phyloP scores from a whole-genome alignment of 495 filamentous ascomycete species.

The Penicillium atrosanguineum region DNA sequence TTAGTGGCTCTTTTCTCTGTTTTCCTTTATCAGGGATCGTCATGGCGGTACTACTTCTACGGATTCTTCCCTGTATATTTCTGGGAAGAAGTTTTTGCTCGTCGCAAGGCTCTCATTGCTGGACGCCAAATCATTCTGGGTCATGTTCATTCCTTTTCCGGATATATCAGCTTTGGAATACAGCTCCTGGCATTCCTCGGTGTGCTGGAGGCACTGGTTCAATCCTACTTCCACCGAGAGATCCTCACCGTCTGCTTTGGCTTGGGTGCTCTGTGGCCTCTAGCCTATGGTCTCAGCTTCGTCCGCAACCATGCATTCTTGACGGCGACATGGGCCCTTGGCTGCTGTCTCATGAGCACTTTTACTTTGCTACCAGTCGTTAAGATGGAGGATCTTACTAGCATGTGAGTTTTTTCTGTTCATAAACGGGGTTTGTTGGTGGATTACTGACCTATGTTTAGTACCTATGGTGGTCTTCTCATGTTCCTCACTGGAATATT shows the following conservation, averaged over 20 bases:
- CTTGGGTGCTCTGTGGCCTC: conserved; percentile 73
- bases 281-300: conserved; percentile 70
- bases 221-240: conserved; percentile 88
- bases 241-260: conserved; percentile 81
- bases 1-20: conserved; percentile 73
- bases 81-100: conserved; percentile 94
- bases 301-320: conserved; percentile 60
- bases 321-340: conserved; percentile 69
- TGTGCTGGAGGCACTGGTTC: conserved; percentile 76
- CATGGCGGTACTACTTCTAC: conserved; percentile 88
- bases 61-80: conserved; percentile 88
- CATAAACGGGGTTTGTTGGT: not conserved
- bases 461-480: conserved; percentile 69
- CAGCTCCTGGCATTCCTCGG: conserved; percentile 65
- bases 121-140: conserved; percentile 69
- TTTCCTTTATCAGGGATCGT: conserved; percentile 74
- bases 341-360: conserved; percentile 78
- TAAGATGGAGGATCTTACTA: conserved; percentile 72
- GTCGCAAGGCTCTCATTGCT: conserved; percentile 63
- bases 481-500: conserved; percentile 77
- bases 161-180: conserved; percentile 51
- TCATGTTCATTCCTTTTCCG: conserved; percentile 58
- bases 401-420: conserved; percentile 61
- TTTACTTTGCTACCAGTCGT: conserved; percentile 88
- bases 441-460: conserved; percentile 38